phyloP scores from a whole-genome alignment of 306 rosid species.

The Cucurbita maxima region DNA sequence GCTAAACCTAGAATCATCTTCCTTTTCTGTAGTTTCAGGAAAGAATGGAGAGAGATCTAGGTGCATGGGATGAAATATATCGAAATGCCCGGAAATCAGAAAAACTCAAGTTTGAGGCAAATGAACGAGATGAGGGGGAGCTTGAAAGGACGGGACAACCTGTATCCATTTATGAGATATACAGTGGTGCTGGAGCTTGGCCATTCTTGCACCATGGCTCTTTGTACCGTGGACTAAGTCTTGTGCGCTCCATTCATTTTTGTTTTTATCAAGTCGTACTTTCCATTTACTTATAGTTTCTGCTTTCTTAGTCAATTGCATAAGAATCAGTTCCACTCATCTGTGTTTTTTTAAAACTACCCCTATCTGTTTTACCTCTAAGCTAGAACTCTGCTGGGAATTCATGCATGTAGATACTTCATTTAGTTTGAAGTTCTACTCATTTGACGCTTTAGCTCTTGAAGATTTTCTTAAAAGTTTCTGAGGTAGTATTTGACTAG shows the following conservation, averaged over 20 bases:
- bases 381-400: background rate
- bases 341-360: background rate
- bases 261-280: background rate
- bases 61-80: slow-evolving; percentile 74
- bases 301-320: background rate
- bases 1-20: slow-evolving; percentile 14
- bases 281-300: slow-evolving; percentile 3
- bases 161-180: slow-evolving; percentile 83
- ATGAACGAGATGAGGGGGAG: slow-evolving; percentile 98
- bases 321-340: background rate
- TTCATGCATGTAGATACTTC: background rate
- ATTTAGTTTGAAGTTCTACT: background rate
- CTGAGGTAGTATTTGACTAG: background rate
- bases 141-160: slow-evolving; percentile 91
- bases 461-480: background rate
- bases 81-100: slow-evolving; percentile 82
- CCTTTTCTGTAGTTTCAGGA: slow-evolving; percentile 46
- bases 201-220: slow-evolving; percentile 92
- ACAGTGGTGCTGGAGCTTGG: slow-evolving; percentile 76
- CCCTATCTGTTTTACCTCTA: background rate
- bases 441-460: background rate
- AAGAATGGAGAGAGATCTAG: slow-evolving; percentile 55
- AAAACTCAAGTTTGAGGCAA: slow-evolving; percentile 70
- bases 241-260: slow-evolving; percentile 41
- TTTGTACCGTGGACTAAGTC: slow-evolving; percentile 89